These are phyloP conservation scores for Hypoxylon sp. DNA, from an alignment of 2,329 filamentous ascomycete species.

Conservation along the genomic window DNA sequence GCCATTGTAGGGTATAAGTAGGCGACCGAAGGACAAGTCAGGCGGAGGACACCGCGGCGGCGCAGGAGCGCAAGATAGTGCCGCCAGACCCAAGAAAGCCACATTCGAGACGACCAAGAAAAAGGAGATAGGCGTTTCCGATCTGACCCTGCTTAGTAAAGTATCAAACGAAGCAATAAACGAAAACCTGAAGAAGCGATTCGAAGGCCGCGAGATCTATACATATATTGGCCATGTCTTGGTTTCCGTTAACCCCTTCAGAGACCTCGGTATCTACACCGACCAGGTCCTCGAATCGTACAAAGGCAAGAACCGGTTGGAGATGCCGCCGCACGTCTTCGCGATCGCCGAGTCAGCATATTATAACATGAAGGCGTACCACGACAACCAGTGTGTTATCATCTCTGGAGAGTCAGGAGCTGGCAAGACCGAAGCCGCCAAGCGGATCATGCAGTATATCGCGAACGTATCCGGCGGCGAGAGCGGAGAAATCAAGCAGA, in stretches of 20 bases:
- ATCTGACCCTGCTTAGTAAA: constrained; percentile 97
- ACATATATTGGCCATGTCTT: constrained; percentile 99
- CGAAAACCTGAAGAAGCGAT: constrained; percentile 97
- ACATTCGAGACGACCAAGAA: constrained; percentile 97
- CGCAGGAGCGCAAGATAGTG: constrained; percentile 54
- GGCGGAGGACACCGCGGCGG: constrained; percentile 58
- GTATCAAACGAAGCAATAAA: constrained; percentile 99
- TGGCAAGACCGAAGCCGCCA: constrained; percentile 97
- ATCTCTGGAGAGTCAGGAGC: constrained; percentile 98
- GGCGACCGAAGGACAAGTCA: constrained; percentile 63
- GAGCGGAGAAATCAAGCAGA: constrained; percentile 90
- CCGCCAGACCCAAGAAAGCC: constrained; percentile 88
- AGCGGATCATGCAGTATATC: constrained; percentile 99
- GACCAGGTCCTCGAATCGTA: constrained; percentile 94
- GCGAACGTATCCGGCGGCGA: constrained; percentile 92
- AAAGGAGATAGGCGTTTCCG: constrained; percentile 98
- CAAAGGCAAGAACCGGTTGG: constrained; percentile 95
- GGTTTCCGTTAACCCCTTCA: constrained; percentile 98
- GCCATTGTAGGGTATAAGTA: constrained; percentile 61
- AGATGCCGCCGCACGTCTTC: constrained; percentile 96
- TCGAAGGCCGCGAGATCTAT: constrained; percentile 98
- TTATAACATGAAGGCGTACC: constrained; percentile 99
- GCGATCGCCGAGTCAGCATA: constrained; percentile 96
- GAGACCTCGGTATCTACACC: constrained; percentile 97
- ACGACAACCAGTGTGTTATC: constrained; percentile 99